Evolutionary conservation across 306 rosid species (phyloP), one percentile per base, ranked within the genome.

Genomic region (Canavalia gladiata): DNA sequence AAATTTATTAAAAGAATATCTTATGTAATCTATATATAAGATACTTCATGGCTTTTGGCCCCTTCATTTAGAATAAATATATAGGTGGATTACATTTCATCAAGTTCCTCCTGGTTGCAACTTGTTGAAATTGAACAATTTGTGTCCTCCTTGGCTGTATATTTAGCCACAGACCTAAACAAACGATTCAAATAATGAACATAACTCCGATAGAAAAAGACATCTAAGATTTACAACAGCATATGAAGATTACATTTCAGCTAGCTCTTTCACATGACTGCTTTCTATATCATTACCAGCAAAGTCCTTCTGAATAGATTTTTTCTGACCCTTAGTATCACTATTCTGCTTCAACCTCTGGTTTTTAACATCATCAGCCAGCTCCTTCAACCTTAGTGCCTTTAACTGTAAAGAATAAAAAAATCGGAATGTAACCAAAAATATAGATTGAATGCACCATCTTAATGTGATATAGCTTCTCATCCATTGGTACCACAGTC

Each of bases 301-400:
- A 52, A 70, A 54, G 83, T 83, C 84, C 68, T 47, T 65, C 73
- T 74, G 81, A 50, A 85, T 85, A 58, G 87, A 66, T 66, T 75
- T 80, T 83, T 87, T 81, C 84, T 76, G 75, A 51, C 86, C 87
- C 91, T 81, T 79, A n/a, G 71, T 58, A 72, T 84, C 84, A 80
- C 64, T 83, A 74, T 86, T 83, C 86, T 88, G 89, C 64, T 77
- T 82, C 90, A 81, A 80, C 83, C 88, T 95, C 92, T 89, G 97
- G 72, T 87, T 85, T 92, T 88, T 88, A 33, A 91, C 76, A 81
- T 89, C 89, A 83, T 90, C 84, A n/a, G 94, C 90, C 50, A 93
- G 47, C 57, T 91, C 92, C 86, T 83, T 91, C 86, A 95, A 86
- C 84, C 86, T 88, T 91, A 86, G 60, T 49, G 90, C 80, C 91